phyloP scores from a whole-genome alignment of 257 asterid genomes.

The Lithospermum erythrorhizon region DNA sequence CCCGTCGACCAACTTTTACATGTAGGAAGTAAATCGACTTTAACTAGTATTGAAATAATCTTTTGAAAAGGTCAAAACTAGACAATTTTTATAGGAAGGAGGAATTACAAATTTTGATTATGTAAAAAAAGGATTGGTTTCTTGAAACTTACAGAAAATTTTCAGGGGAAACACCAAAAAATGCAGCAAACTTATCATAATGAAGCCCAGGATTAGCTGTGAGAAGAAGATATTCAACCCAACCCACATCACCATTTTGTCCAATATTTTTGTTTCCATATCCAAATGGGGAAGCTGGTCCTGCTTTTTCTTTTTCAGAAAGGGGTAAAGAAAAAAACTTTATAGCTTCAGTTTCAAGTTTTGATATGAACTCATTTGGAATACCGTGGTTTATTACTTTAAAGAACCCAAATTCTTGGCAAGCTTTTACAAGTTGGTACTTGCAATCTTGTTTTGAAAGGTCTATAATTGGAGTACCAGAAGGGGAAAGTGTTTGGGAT shows the following conservation, averaged over 20 bases:
- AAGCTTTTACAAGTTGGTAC: slow-evolving; percentile 55
- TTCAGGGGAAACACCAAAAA: slow-evolving; percentile 49
- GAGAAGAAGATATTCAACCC: slow-evolving; percentile 59
- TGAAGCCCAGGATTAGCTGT: slow-evolving; percentile 32
- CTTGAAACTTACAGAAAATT: slow-evolving; percentile 33
- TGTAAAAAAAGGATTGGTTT: too few species aligned
- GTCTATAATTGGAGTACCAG: slow-evolving; percentile 50
- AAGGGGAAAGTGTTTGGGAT: slow-evolving; percentile 21
- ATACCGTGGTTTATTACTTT: slow-evolving; percentile 58
- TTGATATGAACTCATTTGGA: slow-evolving; percentile 36
- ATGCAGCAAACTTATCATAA: slow-evolving; percentile 31
- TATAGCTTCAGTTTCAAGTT: slow-evolving; percentile 50
- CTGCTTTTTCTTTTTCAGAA: slow-evolving; percentile 39
- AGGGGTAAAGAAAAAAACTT: slow-evolving; percentile 55
- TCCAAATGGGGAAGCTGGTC: slow-evolving; percentile 70
- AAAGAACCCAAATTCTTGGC: slow-evolving; percentile 77
- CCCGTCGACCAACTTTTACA: too few species aligned
- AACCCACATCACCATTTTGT: slow-evolving; percentile 48
- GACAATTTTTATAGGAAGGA: too few species aligned
- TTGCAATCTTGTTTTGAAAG: slow-evolving; percentile 58
- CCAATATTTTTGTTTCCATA: slow-evolving; percentile 65
- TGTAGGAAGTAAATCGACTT: too few species aligned
- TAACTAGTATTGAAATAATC: too few species aligned
- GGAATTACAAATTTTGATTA: too few species aligned
- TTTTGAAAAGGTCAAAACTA: too few species aligned